These are phyloP conservation scores for Ophiocordyceps camponoti-rufipedis DNA, from an alignment of 2,329 filamentous ascomycete species.

Conservation along the genomic window DNA sequence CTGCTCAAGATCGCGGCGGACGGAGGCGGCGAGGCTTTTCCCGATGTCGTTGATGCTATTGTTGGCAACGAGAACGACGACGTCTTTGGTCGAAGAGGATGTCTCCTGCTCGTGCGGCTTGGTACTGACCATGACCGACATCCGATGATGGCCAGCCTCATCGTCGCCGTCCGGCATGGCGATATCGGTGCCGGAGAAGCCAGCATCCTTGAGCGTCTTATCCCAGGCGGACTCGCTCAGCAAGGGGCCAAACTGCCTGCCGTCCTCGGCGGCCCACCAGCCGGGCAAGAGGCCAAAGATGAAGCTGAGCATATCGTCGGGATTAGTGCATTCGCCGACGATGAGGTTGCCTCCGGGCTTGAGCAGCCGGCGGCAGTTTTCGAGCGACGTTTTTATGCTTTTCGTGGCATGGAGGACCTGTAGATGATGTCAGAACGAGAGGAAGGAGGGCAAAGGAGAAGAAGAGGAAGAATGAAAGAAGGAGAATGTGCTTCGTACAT, in stretches of 20 bases:
- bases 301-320: background rate
- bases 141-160: background rate
- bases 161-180: background rate
- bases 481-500: background rate
- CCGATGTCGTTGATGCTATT: background rate
- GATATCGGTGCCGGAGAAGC: background rate
- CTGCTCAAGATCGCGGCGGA: background rate
- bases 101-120: background rate
- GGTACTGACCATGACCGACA: constrained; percentile 1
- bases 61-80: background rate
- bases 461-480: background rate
- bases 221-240: background rate
- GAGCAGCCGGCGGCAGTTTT: background rate
- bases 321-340: background rate
- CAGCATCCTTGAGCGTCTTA: background rate
- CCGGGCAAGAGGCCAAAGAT: background rate
- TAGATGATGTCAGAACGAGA: background rate
- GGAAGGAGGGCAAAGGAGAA: background rate
- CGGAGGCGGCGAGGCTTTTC: background rate
- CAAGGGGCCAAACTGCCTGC: background rate
- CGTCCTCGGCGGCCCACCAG: constrained; percentile 1
- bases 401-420: constrained; percentile 1
- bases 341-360: constrained; percentile 1
- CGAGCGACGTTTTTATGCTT: background rate
- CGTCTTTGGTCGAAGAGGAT: background rate